phyloP scores from a whole-genome alignment of 768 basidiomycete species.

The Tremella yokohamensis region DNA sequence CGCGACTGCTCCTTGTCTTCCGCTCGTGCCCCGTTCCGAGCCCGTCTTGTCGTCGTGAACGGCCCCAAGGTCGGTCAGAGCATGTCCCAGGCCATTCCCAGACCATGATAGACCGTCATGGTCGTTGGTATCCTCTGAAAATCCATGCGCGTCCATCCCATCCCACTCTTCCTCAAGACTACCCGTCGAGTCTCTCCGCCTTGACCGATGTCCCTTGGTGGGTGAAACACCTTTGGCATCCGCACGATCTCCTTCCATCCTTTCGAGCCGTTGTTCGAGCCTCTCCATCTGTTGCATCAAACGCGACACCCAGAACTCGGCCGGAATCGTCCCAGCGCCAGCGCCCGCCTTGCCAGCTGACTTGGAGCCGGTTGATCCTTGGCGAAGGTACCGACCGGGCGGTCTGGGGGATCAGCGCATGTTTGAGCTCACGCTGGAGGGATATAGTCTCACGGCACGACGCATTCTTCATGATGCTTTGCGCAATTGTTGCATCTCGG shows the following conservation, averaged over 20 bases:
- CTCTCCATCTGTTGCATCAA: background rate
- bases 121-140: background rate
- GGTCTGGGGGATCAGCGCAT: background rate
- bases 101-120: background rate
- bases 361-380: background rate
- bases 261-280: background rate
- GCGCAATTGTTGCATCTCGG: constrained; percentile 10
- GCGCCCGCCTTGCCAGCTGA: background rate
- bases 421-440: background rate
- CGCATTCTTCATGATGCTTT: constrained; percentile 9
- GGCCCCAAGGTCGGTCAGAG: background rate
- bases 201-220: too few relatives aligned
- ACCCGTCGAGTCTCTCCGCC: too few relatives aligned
- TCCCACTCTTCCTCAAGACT: background rate
- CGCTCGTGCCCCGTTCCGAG: background rate
- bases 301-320: background rate
- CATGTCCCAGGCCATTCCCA: background rate
- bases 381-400: constrained; percentile 5
- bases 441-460: constrained; percentile 1
- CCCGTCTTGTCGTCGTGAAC: background rate
- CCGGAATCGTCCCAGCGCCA: background rate
- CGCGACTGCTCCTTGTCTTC: background rate
- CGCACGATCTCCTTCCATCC: constrained; percentile 1
- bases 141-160: background rate
- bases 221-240: too few relatives aligned